Evolutionary conservation across 2,329 filamentous ascomycete genomes (phyloP), one percentile per base, ranked within the genome.

Genomic region (Penicillium aurantiogriseum): DNA sequence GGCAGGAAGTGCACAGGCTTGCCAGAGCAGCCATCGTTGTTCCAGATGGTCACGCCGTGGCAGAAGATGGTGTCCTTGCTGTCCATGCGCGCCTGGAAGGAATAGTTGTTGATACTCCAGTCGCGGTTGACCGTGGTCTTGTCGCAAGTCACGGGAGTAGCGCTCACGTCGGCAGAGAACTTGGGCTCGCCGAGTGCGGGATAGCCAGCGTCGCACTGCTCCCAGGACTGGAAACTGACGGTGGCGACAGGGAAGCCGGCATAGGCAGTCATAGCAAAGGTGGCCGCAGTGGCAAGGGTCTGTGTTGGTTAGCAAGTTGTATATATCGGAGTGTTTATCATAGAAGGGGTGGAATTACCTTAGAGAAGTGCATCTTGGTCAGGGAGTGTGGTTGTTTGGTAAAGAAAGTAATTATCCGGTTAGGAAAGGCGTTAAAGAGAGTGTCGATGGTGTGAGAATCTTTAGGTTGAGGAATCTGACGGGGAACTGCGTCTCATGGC

Each of bases 361-460:
- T 62, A 29, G 62, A 58, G 59, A 67, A 65, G 25, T 62, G 53
- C 65, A 67, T 67, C n/a, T 56, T 66, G 59, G 19, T 51, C 35
- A 33, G 29, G 36, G 33, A 44, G 45, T 40, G 46, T 44, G 27
- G 36, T 35, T 40, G 3, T 31, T 6, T 17, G 11, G 17, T 17
- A 25, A 47, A 13, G 29, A 46, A 33, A 46, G 35, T 35, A 8
- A 29, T 29, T 47, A 10, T 42, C 31, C 46, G 42, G 49, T 11
- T 46, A 45, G 21, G 42, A 36, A 53, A 27, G 42, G 36, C 47
- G 48, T 56, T 27, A 46, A 46, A 35, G 48, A 55, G 23, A 44
- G 53, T 55, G 43, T 57, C 46, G 51, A 38, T 49, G 35, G 55
- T 59, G 36, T 31, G 38, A 42, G 31, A 29, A n/a, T 44, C 29